A percentile compares a stretch with the other conserved stretches of the same genome.
These are phyloP conservation scores for Striga hermonthica DNA, from an alignment of 305 asterid species.

Conservation along the genomic window DNA sequence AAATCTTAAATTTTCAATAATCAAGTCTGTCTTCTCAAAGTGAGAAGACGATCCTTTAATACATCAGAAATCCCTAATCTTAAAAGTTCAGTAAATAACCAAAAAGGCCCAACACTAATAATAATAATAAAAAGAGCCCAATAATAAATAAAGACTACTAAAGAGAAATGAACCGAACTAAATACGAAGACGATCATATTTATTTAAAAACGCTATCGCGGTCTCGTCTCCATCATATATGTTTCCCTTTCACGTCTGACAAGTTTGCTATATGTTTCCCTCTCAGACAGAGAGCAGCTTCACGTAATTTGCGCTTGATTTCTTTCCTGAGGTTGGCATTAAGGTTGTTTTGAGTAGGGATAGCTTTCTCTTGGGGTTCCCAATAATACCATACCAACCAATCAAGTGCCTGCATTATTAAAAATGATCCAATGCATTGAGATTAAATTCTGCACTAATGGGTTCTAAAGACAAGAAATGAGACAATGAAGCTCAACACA, in stretches of 20 bases:
- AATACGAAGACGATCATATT: no score
- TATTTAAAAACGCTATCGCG: no score
- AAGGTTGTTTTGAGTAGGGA: slow-evolving; percentile 45
- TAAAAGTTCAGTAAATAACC: no score
- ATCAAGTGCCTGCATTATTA: slow-evolving; percentile 68
- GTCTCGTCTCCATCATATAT: no score
- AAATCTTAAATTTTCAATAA: no score
- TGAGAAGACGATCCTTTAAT: no score
- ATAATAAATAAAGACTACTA: no score
- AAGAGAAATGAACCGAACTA: no score
- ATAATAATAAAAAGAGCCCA: no score
- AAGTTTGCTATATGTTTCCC: slow-evolving; percentile 42
- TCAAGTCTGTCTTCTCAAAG: no score
- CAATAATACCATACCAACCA: slow-evolving; percentile 90
- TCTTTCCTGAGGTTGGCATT: slow-evolving; percentile 48
- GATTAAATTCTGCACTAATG: slow-evolving; percentile 3
- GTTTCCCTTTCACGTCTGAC: slow-evolving; percentile 43
- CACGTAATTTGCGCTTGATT: slow-evolving; percentile 55
- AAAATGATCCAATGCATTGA: slow-evolving; percentile 23
- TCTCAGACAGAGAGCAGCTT: slow-evolving; percentile 55
- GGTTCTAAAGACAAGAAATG: not conserved
- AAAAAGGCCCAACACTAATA: no score
- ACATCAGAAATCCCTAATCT: no score
- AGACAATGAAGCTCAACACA: not conserved
- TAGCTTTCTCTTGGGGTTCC: slow-evolving; percentile 79